Conservation (phyloP, 768 basidiomycete genomes). For the Rhodosporidiobolus odoratus region DNA sequence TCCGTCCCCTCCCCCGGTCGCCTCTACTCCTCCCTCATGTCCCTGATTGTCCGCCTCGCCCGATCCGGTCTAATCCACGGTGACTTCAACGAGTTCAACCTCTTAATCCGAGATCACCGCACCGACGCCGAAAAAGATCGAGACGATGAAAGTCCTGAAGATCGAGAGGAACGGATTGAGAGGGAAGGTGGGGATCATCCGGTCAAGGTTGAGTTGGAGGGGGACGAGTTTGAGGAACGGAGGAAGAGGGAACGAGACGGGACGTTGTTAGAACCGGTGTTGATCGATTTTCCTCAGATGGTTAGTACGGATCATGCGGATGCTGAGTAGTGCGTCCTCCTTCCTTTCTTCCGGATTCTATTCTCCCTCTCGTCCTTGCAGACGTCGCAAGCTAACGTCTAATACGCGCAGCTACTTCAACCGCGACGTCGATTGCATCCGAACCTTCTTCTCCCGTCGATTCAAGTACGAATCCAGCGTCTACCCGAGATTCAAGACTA, state of each 20-base stretch:
- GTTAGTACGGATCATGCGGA: slow-evolving; percentile 93
- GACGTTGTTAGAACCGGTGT: slow-evolving; percentile 58
- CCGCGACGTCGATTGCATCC: slow-evolving; percentile 93
- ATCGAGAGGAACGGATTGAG: slow-evolving; percentile 30
- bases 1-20: slow-evolving; percentile 78
- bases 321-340: slow-evolving; percentile 74
- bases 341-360: background rate
- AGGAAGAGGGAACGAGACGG: slow-evolving; percentile 25
- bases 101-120: slow-evolving; percentile 67
- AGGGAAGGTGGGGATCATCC: slow-evolving; percentile 21
- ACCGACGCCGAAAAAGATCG: slow-evolving; percentile 35
- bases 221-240: slow-evolving; percentile 33
- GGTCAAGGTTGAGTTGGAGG: slow-evolving; percentile 28
- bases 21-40: slow-evolving; percentile 88
- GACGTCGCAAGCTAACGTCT: background rate
- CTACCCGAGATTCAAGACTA: slow-evolving; percentile 75
- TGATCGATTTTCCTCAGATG: slow-evolving; percentile 99
- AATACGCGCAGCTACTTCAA: slow-evolving; percentile 78
- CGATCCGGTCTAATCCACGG: slow-evolving; percentile 94
- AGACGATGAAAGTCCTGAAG: slow-evolving; percentile 36
- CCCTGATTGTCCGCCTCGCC: slow-evolving; percentile 89
- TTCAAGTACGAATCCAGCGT: slow-evolving; percentile 87
- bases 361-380: background rate
- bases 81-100: slow-evolving; percentile 99
- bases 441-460: slow-evolving; percentile 80